Evolutionary conservation across 306 rosid genomes (phyloP), one percentile per base, ranked within the genome.

Genomic region (Prunus fruticosa): DNA sequence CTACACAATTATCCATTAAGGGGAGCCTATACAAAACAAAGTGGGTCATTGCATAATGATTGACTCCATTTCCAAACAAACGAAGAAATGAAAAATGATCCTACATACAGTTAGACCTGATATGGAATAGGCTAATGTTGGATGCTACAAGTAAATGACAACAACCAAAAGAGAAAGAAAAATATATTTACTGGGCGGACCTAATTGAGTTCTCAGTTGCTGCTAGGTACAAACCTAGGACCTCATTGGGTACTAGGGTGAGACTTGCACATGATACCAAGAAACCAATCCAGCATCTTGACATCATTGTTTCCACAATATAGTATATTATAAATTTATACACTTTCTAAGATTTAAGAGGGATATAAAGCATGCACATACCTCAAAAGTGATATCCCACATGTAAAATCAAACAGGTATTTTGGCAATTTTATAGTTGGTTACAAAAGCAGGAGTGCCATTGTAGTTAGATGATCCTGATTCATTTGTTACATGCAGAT

Each of bases 361-460:
- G 52, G 3, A 28, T 23, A 27, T 15, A 15, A 30, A 62, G 3
- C 20, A 13, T 47, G 51, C 56, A 15, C n/a, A 51, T 16, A 51
- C 71, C 53, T 67, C 64, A 71, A 28, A 71, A 52, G 58, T 38
- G 15, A 52, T 71, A 52, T 32, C 30, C 43, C 50, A 52, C 49
- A 27, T 70, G 28, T 12, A 51, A 28, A 51, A 69, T 27, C 16
- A 69, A 69, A 25, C 6, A 19, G 23, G 50, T 4, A 25, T 16
- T 50, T 68, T 50, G 45, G 61, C 18, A 27, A 69, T 25, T 49
- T 25, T 69, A 14, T 23, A 47, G 25, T 28, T 69, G 58, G 60
- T 20, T 25, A 3, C 14, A 70, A 69, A 49, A 46, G 20, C 12
- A 67, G 32, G 57, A 19, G 28, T 23, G 72, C 7, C 22, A 50